These are phyloP conservation scores for Hansenula sp. DNA, from an alignment of 1,139 yeast genomes.

Conservation along the genomic window DNA sequence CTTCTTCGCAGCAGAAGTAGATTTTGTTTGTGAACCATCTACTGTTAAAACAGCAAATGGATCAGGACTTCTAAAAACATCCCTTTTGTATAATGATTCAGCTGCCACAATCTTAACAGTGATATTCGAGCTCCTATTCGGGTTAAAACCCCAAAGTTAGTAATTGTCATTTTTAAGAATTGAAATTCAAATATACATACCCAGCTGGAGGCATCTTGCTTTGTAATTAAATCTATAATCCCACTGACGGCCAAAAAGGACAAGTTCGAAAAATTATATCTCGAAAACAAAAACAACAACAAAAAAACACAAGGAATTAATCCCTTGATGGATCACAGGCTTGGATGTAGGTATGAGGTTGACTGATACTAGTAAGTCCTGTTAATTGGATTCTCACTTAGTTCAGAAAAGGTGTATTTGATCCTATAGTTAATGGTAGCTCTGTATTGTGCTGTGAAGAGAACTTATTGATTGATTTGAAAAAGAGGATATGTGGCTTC, in stretches of 20 bases:
- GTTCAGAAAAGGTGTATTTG: too few species aligned
- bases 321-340: too few species aligned
- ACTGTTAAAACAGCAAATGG: slow-evolving; percentile 97
- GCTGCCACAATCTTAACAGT: slow-evolving; percentile 89
- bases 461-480: background rate
- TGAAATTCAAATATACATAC: background rate
- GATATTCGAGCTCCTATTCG: slow-evolving; percentile 26
- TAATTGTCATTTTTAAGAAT: slow-evolving; percentile 1
- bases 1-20: slow-evolving; percentile 90
- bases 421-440: too few species aligned
- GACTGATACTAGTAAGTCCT: too few species aligned
- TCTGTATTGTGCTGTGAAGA: background rate
- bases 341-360: too few species aligned
- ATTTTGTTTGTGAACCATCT: slow-evolving; percentile 93
- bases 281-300: background rate
- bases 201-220: slow-evolving; percentile 2
- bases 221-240: background rate
- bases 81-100: slow-evolving; percentile 91
- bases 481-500: background rate
- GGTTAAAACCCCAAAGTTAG: slow-evolving; percentile 6
- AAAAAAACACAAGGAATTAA: background rate
- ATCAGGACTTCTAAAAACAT: slow-evolving; percentile 92
- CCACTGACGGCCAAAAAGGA: slow-evolving; percentile 1
- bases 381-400: too few species aligned
- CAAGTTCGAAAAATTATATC: background rate